A percentile compares a stretch with the other conserved stretches of the same genome.
Conservation (phyloP, 2,329 filamentous ascomycete genomes). For the Clonostachys chloroleuca region DNA sequence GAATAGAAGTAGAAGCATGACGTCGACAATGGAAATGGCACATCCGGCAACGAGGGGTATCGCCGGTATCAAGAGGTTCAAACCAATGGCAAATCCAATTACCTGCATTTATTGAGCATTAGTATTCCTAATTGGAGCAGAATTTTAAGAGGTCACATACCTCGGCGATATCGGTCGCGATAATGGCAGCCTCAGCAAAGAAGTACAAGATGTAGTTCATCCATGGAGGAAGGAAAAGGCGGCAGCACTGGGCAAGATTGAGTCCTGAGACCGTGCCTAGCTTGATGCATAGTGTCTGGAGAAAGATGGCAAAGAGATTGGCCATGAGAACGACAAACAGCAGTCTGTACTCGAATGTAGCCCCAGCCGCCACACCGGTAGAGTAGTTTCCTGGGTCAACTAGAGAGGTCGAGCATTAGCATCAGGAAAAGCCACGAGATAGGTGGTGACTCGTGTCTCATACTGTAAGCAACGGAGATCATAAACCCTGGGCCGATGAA, state of each 20-base stretch:
- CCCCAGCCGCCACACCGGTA: slow-evolving; percentile 65
- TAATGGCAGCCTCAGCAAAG: slow-evolving; percentile 63
- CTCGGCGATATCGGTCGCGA: slow-evolving; percentile 69
- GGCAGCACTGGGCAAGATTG: slow-evolving; percentile 62
- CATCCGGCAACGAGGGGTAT: no score
- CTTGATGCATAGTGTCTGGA: slow-evolving; percentile 65
- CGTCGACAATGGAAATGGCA: slow-evolving; percentile 56
- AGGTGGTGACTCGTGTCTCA: no score
- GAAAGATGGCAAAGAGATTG: slow-evolving; percentile 67
- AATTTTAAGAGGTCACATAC: slow-evolving; percentile 3
- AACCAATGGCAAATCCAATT: no score
- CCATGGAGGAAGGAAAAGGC: slow-evolving; percentile 62
- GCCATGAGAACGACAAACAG: slow-evolving; percentile 66
- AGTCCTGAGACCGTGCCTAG: slow-evolving; percentile 65
- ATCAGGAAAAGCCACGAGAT: no score
- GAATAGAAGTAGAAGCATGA: slow-evolving; percentile 34
- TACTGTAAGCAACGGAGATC: no score
- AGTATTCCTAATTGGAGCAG: slow-evolving; percentile 28
- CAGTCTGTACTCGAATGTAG: slow-evolving; percentile 59
- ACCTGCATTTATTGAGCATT: no score
- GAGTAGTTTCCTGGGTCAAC: slow-evolving; percentile 65
- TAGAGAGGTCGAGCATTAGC: slow-evolving; percentile 8
- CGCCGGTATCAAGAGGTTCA: no score
- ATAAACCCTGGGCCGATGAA: no score
- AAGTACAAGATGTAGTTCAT: slow-evolving; percentile 57